phyloP scores from a whole-genome alignment of 371 early-diverging fungal species.

The Apophysomyces ossiformis region DNA sequence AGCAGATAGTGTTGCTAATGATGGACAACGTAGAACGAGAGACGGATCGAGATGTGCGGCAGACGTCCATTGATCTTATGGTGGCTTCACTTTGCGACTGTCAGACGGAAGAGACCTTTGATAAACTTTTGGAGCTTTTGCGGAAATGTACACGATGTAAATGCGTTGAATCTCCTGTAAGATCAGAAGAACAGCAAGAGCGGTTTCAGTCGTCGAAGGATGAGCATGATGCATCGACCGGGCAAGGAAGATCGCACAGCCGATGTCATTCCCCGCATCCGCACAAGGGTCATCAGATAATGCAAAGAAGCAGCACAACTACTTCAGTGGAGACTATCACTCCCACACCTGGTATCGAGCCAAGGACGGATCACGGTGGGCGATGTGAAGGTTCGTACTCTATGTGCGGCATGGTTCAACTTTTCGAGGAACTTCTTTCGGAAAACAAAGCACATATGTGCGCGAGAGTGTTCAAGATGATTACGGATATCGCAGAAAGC shows the following conservation, averaged over 20 bases:
- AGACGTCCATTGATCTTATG: slow-evolving; percentile 54
- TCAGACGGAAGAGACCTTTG: slow-evolving; percentile 44
- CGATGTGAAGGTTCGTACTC: slow-evolving; percentile 37
- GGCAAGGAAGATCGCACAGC: slow-evolving; percentile 25
- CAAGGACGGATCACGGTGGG: background rate
- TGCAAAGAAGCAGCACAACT: slow-evolving; percentile 19
- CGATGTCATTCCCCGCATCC: slow-evolving; percentile 17
- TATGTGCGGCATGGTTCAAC: slow-evolving; percentile 41
- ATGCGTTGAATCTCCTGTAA: slow-evolving; percentile 22
- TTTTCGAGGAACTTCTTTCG: slow-evolving; percentile 34
- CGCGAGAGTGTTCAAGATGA: slow-evolving; percentile 49
- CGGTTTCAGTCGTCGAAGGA: background rate
- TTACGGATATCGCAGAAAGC: slow-evolving; percentile 53
- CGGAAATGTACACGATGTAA: slow-evolving; percentile 48
- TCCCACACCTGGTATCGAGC: slow-evolving; percentile 8
- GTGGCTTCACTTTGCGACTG: slow-evolving; percentile 44
- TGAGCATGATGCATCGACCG: background rate
- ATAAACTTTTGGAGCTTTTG: slow-evolving; percentile 45
- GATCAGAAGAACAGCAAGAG: background rate
- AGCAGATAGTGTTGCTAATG: slow-evolving; percentile 60
- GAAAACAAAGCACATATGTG: slow-evolving; percentile 24
- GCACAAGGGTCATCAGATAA: slow-evolving; percentile 5
- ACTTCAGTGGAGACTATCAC: slow-evolving; percentile 14
- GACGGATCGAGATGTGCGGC: slow-evolving; percentile 52
- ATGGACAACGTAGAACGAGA: slow-evolving; percentile 60